These are phyloP conservation scores for Candida vaughaniae DNA, from an alignment of 805 yeast species.

Conservation along the genomic window DNA sequence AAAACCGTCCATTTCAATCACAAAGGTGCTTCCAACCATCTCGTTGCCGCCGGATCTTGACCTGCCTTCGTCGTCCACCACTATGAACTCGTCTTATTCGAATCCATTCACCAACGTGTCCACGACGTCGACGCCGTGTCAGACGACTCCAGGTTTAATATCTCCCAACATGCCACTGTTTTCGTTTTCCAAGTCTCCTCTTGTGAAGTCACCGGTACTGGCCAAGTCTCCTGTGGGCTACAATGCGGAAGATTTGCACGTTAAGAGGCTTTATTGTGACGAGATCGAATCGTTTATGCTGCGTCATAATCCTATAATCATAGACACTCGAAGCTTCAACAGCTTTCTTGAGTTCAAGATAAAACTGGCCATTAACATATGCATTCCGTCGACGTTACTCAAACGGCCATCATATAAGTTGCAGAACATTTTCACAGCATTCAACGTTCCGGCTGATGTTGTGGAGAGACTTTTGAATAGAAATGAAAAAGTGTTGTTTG, in stretches of 20 bases:
- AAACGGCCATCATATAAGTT: conserved; percentile 37
- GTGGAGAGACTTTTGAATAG: conserved; percentile 18
- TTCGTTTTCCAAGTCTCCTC: conserved; percentile 3
- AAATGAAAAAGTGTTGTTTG: conserved; percentile 22
- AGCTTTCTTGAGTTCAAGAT: conserved; percentile 30
- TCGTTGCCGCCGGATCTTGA: not conserved
- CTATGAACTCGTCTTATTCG: not conserved
- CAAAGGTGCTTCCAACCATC: not conserved
- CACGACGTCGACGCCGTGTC: not conserved
- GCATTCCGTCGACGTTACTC: conserved; percentile 45
- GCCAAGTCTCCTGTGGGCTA: conserved; percentile 2
- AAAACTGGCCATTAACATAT: conserved; percentile 33
- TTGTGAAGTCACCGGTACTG: conserved; percentile 6
- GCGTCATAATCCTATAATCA: conserved; percentile 14
- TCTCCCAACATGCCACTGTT: conserved; percentile 3
- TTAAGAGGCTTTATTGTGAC: not conserved
- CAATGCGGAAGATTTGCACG: conserved; percentile 2
- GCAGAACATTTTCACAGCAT: conserved; percentile 30
- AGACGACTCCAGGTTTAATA: not conserved
- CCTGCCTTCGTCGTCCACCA: not conserved
- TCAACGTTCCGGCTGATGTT: conserved; percentile 21
- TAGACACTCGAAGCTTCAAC: conserved; percentile 43
- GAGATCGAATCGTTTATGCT: conserved; percentile 2
- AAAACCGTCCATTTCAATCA: no score
- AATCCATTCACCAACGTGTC: not conserved